Conservation (phyloP, 2,329 filamentous ascomycete species). For the Pseudogymnoascus sp. region DNA sequence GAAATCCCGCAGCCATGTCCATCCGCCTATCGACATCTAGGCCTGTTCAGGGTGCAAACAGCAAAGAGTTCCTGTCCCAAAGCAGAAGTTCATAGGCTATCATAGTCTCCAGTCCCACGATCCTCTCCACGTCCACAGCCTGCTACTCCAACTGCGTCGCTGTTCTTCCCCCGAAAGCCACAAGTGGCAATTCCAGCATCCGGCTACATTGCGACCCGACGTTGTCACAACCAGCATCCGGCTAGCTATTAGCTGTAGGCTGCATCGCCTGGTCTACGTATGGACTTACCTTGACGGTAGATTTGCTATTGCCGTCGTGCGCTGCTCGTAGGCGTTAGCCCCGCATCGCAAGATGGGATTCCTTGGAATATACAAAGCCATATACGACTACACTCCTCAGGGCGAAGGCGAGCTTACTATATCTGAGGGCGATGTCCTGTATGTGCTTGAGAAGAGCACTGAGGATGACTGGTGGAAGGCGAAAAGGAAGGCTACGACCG, state of each 20-base stretch:
- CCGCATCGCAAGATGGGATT: slow-evolving; percentile 64
- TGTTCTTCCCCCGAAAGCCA: background rate
- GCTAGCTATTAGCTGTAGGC: background rate
- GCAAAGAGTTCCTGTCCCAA: slow-evolving; percentile 1
- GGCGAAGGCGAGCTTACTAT: slow-evolving; percentile 80
- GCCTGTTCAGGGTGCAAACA: slow-evolving; percentile 8
- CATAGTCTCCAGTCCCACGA: background rate
- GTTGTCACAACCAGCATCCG: background rate
- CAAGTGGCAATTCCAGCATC: slow-evolving; percentile 8
- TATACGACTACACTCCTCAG: slow-evolving; percentile 91
- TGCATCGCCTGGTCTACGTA: slow-evolving; percentile 1
- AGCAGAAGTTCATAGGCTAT: background rate
- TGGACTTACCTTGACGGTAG: background rate
- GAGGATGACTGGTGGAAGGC: slow-evolving; percentile 76
- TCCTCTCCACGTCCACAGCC: background rate
- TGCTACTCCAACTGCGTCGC: background rate
- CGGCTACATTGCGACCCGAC: background rate
- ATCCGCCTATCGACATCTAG: slow-evolving; percentile 7
- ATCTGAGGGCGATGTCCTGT: slow-evolving; percentile 79
- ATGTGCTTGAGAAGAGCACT: slow-evolving; percentile 65
- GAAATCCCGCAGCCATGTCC: slow-evolving; percentile 2
- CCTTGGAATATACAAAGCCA: slow-evolving; percentile 78
- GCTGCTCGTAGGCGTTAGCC: slow-evolving; percentile 6
- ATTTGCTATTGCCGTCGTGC: slow-evolving; percentile 11
- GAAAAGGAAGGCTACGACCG: slow-evolving; percentile 35